phyloP scores from a whole-genome alignment of 1,284 basidiomycete genomes.

The Coniferiporia weirii region DNA sequence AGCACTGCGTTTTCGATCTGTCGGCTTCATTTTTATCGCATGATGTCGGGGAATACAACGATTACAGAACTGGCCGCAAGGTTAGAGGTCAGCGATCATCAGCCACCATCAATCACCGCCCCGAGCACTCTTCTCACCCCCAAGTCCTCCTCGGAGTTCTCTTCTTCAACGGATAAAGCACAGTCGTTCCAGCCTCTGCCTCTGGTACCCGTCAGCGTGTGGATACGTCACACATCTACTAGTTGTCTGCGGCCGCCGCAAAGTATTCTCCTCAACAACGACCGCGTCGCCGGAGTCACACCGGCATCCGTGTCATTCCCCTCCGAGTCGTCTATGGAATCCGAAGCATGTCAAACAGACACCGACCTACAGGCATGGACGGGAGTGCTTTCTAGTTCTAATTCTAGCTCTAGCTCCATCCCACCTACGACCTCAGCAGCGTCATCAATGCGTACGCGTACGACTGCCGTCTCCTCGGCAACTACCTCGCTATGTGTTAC shows the following conservation, averaged over 20 bases:
- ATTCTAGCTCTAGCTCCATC: neutral
- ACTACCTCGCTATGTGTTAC: slow-evolving; percentile 7
- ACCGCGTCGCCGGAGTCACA: slow-evolving; percentile 4
- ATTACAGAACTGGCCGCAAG: neutral
- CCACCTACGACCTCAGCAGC: neutral
- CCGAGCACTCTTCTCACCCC: neutral
- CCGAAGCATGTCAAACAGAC: neutral
- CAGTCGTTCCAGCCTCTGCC: neutral
- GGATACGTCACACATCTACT: neutral
- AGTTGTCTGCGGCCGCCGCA: slow-evolving; percentile 2
- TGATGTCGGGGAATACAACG: neutral
- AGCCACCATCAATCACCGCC: neutral
- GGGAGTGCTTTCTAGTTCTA: neutral
- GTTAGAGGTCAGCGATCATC: neutral
- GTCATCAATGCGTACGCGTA: slow-evolving; percentile 10
- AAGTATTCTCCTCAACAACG: slow-evolving; percentile 7
- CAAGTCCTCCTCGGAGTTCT: neutral
- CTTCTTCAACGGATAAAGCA: neutral
- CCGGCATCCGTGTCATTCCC: neutral
- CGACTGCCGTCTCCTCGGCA: slow-evolving; percentile 8
- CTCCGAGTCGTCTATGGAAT: neutral
- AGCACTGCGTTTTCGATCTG: neutral
- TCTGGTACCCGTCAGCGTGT: neutral
- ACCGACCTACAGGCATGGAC: neutral
- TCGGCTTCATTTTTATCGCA: neutral